These are phyloP conservation scores for Meyerozyma carpophila DNA, from an alignment of 1,139 yeast genomes.

Conservation along the genomic window DNA sequence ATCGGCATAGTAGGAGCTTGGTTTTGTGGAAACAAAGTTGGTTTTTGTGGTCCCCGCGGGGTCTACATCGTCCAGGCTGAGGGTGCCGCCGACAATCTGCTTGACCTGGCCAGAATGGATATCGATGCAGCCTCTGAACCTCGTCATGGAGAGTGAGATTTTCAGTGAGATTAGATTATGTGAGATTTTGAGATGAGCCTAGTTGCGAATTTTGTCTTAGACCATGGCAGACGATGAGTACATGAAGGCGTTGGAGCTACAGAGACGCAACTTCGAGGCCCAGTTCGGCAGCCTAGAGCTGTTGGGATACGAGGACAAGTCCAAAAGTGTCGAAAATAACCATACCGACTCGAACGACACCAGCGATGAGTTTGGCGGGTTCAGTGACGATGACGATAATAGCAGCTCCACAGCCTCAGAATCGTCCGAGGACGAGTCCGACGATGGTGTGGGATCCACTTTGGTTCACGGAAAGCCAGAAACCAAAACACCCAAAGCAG, in stretches of 20 bases:
- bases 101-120: slow-evolving; percentile 92
- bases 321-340: slow-evolving; percentile 18
- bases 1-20: slow-evolving; percentile 73
- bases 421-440: slow-evolving; percentile 22
- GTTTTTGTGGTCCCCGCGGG: slow-evolving; percentile 45
- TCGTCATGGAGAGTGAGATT: slow-evolving; percentile 51
- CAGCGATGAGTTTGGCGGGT: slow-evolving; percentile 7
- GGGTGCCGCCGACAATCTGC: slow-evolving; percentile 93
- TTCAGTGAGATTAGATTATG: neutral
- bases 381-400: slow-evolving; percentile 5
- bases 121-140: slow-evolving; percentile 91
- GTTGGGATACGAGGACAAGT: slow-evolving; percentile 55
- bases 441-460: slow-evolving; percentile 43
- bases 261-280: slow-evolving; percentile 58
- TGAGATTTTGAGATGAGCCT: neutral
- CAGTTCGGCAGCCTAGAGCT: slow-evolving; percentile 63
- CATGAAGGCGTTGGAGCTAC: slow-evolving; percentile 45
- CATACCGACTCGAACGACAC: neutral
- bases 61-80: slow-evolving; percentile 46
- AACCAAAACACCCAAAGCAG: slow-evolving; percentile 23
- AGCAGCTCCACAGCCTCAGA: slow-evolving; percentile 6
- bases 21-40: slow-evolving; percentile 73
- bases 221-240: slow-evolving; percentile 35
- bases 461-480: slow-evolving; percentile 10
- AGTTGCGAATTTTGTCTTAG: neutral